Conservation (phyloP, 306 rosid species). For the Castanea sativa region DNA sequence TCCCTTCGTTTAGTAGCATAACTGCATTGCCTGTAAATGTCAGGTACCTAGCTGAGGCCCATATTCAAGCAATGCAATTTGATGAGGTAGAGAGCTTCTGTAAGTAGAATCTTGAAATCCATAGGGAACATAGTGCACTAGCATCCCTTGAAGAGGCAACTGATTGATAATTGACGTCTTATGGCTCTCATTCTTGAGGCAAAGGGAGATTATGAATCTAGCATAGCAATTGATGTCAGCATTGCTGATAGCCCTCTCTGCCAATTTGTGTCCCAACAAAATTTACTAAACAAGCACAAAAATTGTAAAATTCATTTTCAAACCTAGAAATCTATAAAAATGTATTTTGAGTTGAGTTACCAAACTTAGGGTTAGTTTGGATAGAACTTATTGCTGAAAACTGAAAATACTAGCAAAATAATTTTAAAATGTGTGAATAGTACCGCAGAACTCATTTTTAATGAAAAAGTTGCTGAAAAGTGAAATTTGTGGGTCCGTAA, state of each 20-base stretch:
- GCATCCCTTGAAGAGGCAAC: constrained; percentile 83
- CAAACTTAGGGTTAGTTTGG: too few relatives aligned
- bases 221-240: constrained; percentile 73
- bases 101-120: constrained; percentile 70
- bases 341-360: too few relatives aligned
- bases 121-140: constrained; percentile 57
- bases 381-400: too few relatives aligned
- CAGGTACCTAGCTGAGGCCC: constrained; percentile 93
- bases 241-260: constrained; percentile 24
- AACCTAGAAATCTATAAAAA: too few relatives aligned
- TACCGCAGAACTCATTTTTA: too few relatives aligned
- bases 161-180: constrained; percentile 51
- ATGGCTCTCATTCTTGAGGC: constrained; percentile 82
- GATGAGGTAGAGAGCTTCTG: constrained; percentile 79
- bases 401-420: too few relatives aligned
- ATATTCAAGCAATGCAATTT: constrained; percentile 88
- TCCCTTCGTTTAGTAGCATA: neutral
- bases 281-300: too few relatives aligned
- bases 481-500: too few relatives aligned
- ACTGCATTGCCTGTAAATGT: constrained; percentile 21
- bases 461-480: too few relatives aligned
- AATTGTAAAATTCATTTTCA: too few relatives aligned
- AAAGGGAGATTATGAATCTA: constrained; percentile 64
- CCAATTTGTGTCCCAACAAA: too few relatives aligned
- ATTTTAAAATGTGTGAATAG: too few relatives aligned